Evolutionary conservation across 2,329 filamentous ascomycete species (phyloP), one percentile per base, ranked within the genome.

Genomic region (Colletotrichum tropicicola): DNA sequence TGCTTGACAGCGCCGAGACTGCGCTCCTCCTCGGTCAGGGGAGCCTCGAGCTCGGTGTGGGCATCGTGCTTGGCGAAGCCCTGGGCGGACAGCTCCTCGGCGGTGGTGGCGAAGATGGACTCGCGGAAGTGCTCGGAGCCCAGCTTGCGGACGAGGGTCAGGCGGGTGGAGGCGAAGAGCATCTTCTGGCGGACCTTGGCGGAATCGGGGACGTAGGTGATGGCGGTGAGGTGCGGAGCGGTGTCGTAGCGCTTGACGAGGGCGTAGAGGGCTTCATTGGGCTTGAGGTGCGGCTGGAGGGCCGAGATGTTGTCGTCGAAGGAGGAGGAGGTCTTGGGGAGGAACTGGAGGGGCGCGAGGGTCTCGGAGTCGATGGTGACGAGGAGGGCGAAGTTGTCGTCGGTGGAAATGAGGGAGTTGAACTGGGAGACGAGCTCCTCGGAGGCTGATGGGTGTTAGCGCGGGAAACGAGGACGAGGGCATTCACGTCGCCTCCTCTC

Each of bases 141-240:
- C 9, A 96, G 83, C 78, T 95, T 92, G 43, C 92, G 87, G 52
- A 91, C 86, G 1, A 96, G 84, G 0, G 92, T 92, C 70, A 94
- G 82, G 9, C 92, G 87, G 27, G 92, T 94, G 23, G 89, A 87
- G 6, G 92, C 92, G 76, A 95, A 94, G 21, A 96, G 86, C 90
- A 93, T 96, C 83, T 96, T 96, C 75, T 93, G 91, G 39, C 92
- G 89, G 60, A 96, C 92, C 27, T 90, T 91, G 39, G 92, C 92
- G 1, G 87, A 75, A 77, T 95, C 91, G 25, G 92, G 93, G 6
- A 96, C 89, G 76, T 94, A 96, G 35, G 92, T 93, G 35, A 94
- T 81, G 47, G 90, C 91, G 25, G 91, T 79, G 68, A 94, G 88
- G 68, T 77, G 78, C n/a, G 85, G 86, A 4, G 81, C 77, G 37